phyloP scores from a whole-genome alignment of 2,329 filamentous ascomycete genomes.

The Parastagonospora nodorum region DNA sequence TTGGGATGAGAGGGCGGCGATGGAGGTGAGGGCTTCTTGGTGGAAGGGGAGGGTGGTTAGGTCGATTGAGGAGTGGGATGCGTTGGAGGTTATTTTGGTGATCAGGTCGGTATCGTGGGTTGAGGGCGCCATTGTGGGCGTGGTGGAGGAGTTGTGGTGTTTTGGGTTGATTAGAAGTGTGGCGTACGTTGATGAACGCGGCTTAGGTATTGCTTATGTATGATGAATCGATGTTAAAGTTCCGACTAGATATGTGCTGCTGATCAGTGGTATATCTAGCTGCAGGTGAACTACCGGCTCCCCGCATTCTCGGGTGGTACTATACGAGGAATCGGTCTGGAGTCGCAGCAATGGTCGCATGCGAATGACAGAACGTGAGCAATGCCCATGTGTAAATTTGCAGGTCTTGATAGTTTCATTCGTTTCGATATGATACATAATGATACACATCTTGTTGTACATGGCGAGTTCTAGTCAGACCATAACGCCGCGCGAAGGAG shows the following conservation, averaged over 20 bases:
- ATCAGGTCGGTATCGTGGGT: neutral
- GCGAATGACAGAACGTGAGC: no score
- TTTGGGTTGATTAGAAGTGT: neutral
- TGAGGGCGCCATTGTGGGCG: neutral
- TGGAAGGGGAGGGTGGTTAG: slow-evolving; percentile 37
- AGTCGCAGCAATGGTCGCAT: no score
- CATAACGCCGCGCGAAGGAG: no score
- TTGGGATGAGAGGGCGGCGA: slow-evolving; percentile 25
- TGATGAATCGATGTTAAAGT: neutral
- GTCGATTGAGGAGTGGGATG: slow-evolving; percentile 27
- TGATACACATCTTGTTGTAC: no score
- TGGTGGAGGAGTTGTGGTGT: neutral
- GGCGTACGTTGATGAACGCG: neutral
- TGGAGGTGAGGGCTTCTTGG: slow-evolving; percentile 33
- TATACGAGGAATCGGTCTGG: neutral
- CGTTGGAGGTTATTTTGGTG: slow-evolving; percentile 6
- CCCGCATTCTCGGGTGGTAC: neutral
- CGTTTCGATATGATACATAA: no score
- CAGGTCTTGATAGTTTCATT: no score
- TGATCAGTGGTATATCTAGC: neutral
- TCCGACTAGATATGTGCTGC: neutral
- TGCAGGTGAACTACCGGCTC: slow-evolving; percentile 1
- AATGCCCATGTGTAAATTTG: no score
- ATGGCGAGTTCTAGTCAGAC: no score
- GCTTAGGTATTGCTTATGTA: neutral